Evolutionary conservation across 2,329 filamentous ascomycete genomes (phyloP), one percentile per base, ranked within the genome.

Genomic region (Phialophora chinensis): DNA sequence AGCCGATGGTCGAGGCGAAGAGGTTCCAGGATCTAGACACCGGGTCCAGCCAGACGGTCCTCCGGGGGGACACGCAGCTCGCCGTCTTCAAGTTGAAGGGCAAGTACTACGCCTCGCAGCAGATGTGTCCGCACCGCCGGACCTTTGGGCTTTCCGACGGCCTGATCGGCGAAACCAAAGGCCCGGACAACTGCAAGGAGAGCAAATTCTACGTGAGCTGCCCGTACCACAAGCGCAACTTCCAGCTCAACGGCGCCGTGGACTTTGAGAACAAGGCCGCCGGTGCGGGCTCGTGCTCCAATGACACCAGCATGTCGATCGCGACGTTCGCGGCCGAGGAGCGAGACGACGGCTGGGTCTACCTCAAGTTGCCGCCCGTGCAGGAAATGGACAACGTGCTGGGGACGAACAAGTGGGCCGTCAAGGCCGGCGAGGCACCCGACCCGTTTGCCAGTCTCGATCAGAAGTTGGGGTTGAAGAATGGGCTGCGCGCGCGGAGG

Each of bases 111-210:
- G 91, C 91, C 66, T 91, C 90, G 14, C 93, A 97, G 80, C 92
- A 97, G 76, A 97, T 97, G 93, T 97, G 93, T 77, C 93, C 93
- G 10, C 92, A 96, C 81, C 95, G 94, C 79, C 89, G 92, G 11
- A 89, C 92, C 0, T 97, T 97, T 74, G 90, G 93, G n/a, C 86
- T 97, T 29, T 90, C 90, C 0, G 93, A 97, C 75, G 92, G 92
- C 1, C 81, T 97, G 8, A 85, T 97, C 55, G 93, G 93, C 49
- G 89, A 92, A 70, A 68, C 68, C 76, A 64, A 60, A 2, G 53
- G 63, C 33, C 53, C 70, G 56, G 38, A 44, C 6, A 62, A 80
- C 55, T 72, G 77, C 66, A 73, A 80, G 66, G 77, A 82, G 53
- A 83, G 86, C 68, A 88, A 88, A 66, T 88, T 93, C n/a, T 96